Evolutionary conservation across 1,284 basidiomycete genomes (phyloP).

Genomic region (Pholiota adiposa): DNA sequence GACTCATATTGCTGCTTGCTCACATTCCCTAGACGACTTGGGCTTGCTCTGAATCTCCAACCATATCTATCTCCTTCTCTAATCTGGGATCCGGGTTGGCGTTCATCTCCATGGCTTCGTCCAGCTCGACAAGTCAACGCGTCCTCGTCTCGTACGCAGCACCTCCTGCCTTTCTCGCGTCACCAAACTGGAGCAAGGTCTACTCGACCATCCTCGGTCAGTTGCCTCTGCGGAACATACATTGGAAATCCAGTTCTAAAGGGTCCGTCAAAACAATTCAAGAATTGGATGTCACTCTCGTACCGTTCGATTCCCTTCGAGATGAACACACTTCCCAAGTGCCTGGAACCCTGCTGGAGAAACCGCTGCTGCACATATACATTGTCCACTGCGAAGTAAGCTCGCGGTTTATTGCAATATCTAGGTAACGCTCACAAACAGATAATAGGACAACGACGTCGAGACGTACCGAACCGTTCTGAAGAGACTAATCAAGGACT

Average conservation of each 20-base stretch:
- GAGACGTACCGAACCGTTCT: conserved; percentile 82
- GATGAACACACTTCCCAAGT: conserved; percentile 79
- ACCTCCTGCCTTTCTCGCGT: conserved; percentile 63
- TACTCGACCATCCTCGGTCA: conserved; percentile 69
- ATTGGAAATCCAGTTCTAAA: conserved; percentile 82
- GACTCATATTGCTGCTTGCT: not conserved
- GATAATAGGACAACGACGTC: conserved; percentile 75
- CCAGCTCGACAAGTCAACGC: conserved; percentile 33
- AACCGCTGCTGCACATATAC: conserved; percentile 85
- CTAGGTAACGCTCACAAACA: not conserved
- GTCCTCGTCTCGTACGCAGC: conserved; percentile 72
- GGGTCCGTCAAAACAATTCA: conserved; percentile 85
- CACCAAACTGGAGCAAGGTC: conserved; percentile 74
- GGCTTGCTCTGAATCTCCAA: not conserved
- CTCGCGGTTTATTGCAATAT: conserved; percentile 13
- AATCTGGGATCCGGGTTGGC: not conserved
- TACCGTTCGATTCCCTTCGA: conserved; percentile 70
- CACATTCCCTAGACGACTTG: not conserved
- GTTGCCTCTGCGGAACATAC: conserved; percentile 85
- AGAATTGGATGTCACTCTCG: conserved; percentile 78
- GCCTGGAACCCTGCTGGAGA: conserved; percentile 81
- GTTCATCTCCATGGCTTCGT: conserved; percentile 13
- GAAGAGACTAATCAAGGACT: conserved; percentile 89
- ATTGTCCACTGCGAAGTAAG: conserved; percentile 87
- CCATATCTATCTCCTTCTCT: not conserved